phyloP scores from a whole-genome alignment of 2,329 filamentous ascomycete species.

The Stagonosporopsis chrysanthemi region DNA sequence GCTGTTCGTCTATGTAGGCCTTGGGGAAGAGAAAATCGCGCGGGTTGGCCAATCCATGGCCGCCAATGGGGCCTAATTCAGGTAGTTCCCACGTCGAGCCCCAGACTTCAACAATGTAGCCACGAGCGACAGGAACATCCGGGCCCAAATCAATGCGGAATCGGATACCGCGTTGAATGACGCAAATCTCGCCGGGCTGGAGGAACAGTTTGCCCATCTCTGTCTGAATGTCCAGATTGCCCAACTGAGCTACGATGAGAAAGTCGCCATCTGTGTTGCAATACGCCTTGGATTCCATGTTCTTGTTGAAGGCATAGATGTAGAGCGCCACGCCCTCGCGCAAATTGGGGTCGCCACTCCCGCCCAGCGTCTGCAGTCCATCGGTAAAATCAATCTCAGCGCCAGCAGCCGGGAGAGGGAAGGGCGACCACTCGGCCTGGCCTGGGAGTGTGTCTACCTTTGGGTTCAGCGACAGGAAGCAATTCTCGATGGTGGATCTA shows the following conservation, averaged over 20 bases:
- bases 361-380: slow-evolving; percentile 59
- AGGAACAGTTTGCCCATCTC: slow-evolving; percentile 51
- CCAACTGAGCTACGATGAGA: slow-evolving; percentile 47
- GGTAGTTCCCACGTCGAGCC: slow-evolving; percentile 52
- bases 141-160: slow-evolving; percentile 47
- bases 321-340: slow-evolving; percentile 59
- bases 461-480: background rate
- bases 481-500: slow-evolving; percentile 36
- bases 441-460: background rate
- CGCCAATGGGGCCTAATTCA: slow-evolving; percentile 51
- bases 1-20: slow-evolving; percentile 48
- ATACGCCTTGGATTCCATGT: slow-evolving; percentile 57
- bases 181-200: slow-evolving; percentile 51
- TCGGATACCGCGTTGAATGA: slow-evolving; percentile 51
- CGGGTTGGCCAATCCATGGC: slow-evolving; percentile 51
- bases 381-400: background rate
- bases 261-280: slow-evolving; percentile 55
- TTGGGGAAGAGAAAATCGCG: slow-evolving; percentile 51
- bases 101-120: slow-evolving; percentile 53
- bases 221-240: slow-evolving; percentile 49
- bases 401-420: background rate
- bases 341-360: slow-evolving; percentile 60
- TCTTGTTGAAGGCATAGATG: slow-evolving; percentile 57
- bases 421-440: slow-evolving; percentile 1
- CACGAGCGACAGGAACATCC: slow-evolving; percentile 44